These are phyloP conservation scores for Carex cristatella DNA, from an alignment of 176 grass and related monocot genomes.

Conservation along the genomic window DNA sequence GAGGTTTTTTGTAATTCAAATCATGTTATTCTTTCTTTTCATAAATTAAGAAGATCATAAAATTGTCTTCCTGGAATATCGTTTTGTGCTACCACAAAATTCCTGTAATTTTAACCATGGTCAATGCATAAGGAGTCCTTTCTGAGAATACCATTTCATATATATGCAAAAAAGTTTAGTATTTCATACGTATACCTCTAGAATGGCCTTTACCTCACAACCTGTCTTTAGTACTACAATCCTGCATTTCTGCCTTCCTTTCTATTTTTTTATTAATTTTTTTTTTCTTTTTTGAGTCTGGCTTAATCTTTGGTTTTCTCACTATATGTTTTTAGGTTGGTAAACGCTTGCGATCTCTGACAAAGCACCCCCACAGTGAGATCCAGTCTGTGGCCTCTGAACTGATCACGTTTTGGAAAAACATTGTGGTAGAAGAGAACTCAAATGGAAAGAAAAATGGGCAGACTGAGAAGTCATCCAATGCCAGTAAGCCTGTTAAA, in stretches of 20 bases:
- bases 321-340: constrained; percentile 52
- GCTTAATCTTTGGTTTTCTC: not conserved
- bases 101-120: not conserved
- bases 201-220: not conserved
- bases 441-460: constrained; percentile 52
- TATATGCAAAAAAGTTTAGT: not conserved
- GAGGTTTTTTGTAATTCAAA: not conserved
- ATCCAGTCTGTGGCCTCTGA: constrained; percentile 60
- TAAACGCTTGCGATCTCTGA: constrained; percentile 62
- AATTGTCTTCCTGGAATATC: not conserved
- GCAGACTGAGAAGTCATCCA: constrained; percentile 33
- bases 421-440: constrained; percentile 66
- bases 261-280: not conserved
- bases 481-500: constrained; percentile 23
- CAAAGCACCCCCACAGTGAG: constrained; percentile 62
- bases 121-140: not conserved
- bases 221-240: not conserved
- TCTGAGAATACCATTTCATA: not conserved
- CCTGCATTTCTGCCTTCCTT: not conserved
- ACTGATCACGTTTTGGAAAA: constrained; percentile 74
- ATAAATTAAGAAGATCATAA: not conserved
- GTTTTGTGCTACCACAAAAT: not conserved
- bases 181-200: not conserved
- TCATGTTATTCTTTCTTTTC: not conserved
- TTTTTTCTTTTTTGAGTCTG: not conserved